Conservation (phyloP, 805 yeast species). For the Ogataea ramenticola region DNA sequence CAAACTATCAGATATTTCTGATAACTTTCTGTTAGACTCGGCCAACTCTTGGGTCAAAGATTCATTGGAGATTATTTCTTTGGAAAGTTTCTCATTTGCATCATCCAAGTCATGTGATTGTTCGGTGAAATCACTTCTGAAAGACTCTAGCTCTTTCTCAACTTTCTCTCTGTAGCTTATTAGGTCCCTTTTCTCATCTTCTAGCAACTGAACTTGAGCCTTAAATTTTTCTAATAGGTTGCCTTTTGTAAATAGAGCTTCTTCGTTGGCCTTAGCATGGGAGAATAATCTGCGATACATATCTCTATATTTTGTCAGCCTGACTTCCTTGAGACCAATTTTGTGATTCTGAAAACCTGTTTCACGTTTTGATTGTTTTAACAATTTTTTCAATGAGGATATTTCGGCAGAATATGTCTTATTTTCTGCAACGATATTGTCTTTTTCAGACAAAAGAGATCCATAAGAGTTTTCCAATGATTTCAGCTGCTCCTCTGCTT, state of each 20-base stretch:
- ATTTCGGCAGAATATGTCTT: conserved; percentile 12
- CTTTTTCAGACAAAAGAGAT: conserved; percentile 7
- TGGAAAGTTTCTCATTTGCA: not conserved
- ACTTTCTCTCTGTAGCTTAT: not conserved
- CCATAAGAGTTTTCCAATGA: not conserved
- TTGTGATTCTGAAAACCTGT: conserved; percentile 6
- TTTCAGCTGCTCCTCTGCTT: conserved; percentile 4
- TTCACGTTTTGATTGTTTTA: conserved; percentile 7
- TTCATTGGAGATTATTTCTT: not conserved
- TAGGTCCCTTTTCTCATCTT: not conserved
- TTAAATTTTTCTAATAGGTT: conserved; percentile 6
- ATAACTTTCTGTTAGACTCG: not conserved
- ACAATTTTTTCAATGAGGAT: conserved; percentile 9
- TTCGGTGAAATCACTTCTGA: conserved; percentile 1
- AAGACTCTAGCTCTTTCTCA: not conserved
- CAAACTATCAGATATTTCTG: not conserved
- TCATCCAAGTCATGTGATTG: conserved; percentile 1
- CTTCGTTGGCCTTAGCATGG: conserved; percentile 14
- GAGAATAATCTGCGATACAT: conserved; percentile 13
- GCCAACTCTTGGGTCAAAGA: not conserved
- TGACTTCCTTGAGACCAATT: conserved; percentile 9
- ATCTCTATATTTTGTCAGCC: conserved; percentile 10
- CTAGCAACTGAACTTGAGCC: conserved; percentile 3
- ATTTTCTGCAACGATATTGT: conserved; percentile 9
- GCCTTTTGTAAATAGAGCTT: conserved; percentile 6